phyloP scores from a whole-genome alignment of 1,284 basidiomycete species.

The Leccinum ponderosum region DNA sequence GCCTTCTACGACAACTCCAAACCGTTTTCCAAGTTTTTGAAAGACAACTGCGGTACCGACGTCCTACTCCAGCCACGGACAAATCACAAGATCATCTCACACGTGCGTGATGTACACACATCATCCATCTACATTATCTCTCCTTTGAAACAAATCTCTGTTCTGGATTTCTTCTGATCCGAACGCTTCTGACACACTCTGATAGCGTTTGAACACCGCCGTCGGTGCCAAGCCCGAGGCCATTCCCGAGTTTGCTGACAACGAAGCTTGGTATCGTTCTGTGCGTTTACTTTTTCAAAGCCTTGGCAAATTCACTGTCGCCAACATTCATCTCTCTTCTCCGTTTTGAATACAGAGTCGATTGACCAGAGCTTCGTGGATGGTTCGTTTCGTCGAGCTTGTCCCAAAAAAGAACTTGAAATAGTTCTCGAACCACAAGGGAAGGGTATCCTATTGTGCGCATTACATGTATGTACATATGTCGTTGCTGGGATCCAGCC shows the following conservation, averaged over 20 bases:
- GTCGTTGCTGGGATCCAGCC: background rate
- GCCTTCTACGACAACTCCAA: slow-evolving; percentile 29
- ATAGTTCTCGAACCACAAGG: slow-evolving; percentile 4
- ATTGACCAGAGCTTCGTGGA: slow-evolving; percentile 23
- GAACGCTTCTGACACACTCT: background rate
- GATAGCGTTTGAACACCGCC: slow-evolving; percentile 22
- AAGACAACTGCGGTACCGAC: slow-evolving; percentile 14
- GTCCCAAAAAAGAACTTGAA: slow-evolving; percentile 5
- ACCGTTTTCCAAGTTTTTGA: slow-evolving; percentile 29
- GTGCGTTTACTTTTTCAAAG: slow-evolving; percentile 15
- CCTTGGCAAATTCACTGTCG: background rate
- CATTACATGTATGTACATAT: background rate
- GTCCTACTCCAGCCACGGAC: slow-evolving; percentile 22
- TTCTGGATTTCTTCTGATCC: background rate
- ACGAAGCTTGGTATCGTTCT: slow-evolving; percentile 30
- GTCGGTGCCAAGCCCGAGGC: slow-evolving; percentile 13
- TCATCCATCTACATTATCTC: background rate
- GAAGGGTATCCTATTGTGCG: background rate
- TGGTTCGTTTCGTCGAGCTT: slow-evolving; percentile 30
- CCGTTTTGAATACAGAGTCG: slow-evolving; percentile 12
- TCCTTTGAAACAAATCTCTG: background rate
- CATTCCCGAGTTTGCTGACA: slow-evolving; percentile 23
- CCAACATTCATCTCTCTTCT: background rate
- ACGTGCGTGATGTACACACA: slow-evolving; percentile 16
- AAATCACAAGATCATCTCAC: slow-evolving; percentile 25